These are phyloP conservation scores for Botryotinia convoluta DNA, from an alignment of 2,329 filamentous ascomycete genomes.

Conservation along the genomic window DNA sequence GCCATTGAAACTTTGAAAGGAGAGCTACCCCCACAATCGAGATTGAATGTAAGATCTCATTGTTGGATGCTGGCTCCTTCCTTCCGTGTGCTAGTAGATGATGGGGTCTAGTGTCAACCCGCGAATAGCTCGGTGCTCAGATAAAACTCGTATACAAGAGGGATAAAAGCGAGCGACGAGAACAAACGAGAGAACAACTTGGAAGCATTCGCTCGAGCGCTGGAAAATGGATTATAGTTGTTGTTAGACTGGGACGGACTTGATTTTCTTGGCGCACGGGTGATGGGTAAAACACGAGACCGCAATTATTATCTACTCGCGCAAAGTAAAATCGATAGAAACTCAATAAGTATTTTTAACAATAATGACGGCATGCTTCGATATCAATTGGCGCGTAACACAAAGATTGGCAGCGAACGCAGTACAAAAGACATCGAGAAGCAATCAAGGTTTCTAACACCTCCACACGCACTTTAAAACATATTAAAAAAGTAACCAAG, in stretches of 20 bases:
- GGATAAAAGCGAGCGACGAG: not conserved
- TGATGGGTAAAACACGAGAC: not conserved
- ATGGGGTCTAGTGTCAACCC: not conserved
- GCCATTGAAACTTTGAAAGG: not conserved
- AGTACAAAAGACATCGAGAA: not conserved
- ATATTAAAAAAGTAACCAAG: not conserved
- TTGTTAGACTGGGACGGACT: not conserved
- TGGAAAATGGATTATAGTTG: not conserved
- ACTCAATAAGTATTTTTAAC: not conserved
- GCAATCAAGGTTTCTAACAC: not conserved
- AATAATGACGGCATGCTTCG: not conserved
- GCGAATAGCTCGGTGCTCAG: not conserved
- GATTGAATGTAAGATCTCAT: not conserved
- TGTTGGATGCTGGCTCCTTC: not conserved
- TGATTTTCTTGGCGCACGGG: not conserved
- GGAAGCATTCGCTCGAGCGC: not conserved
- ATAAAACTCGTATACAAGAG: not conserved
- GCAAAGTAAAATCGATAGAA: not conserved
- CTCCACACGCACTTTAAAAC: not conserved
- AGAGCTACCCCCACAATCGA: not conserved
- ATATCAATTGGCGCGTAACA: not conserved
- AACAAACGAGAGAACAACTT: not conserved
- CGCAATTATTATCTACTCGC: not conserved
- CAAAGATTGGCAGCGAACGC: not conserved
- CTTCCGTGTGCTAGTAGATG: not conserved